Percentiles rank a stretch among this genome's conserved stretches.
phyloP scores from a whole-genome alignment of 2,329 filamentous ascomycete genomes.

The Nothomitra cinnamomea region DNA sequence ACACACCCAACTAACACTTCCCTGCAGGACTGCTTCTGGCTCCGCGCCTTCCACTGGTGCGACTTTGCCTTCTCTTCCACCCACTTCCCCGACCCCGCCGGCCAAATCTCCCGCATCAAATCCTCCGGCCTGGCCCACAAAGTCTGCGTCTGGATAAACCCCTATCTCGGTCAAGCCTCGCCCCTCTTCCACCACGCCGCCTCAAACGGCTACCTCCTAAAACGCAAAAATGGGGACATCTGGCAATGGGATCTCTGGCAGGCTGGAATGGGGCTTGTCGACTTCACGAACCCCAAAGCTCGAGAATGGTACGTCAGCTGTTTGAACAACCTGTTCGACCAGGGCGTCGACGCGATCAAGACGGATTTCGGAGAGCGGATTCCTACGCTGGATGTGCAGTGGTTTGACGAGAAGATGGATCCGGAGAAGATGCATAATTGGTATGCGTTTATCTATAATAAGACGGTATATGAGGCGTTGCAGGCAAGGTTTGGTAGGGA shows the following conservation, averaged over 20 bases:
- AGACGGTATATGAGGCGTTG: slow-evolving; percentile 48
- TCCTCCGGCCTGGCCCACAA: slow-evolving; percentile 37
- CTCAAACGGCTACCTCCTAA: slow-evolving; percentile 50
- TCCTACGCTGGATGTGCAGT: slow-evolving; percentile 46
- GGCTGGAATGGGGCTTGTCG: slow-evolving; percentile 56
- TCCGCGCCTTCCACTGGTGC: slow-evolving; percentile 59
- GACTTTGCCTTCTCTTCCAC: slow-evolving; percentile 55
- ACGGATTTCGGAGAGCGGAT: slow-evolving; percentile 63
- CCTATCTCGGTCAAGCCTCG: slow-evolving; percentile 54
- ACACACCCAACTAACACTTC: no score
- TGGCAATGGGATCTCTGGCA: slow-evolving; percentile 70
- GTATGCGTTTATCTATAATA: slow-evolving; percentile 59
- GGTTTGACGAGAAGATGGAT: slow-evolving; percentile 40
- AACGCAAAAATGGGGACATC: slow-evolving; percentile 49
- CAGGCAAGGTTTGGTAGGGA: slow-evolving; percentile 32
- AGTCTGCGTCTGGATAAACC: slow-evolving; percentile 62
- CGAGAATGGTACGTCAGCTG: slow-evolving; percentile 46
- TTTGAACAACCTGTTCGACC: slow-evolving; percentile 45
- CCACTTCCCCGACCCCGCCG: slow-evolving; percentile 50
- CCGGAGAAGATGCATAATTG: slow-evolving; percentile 58
- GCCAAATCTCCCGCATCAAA: slow-evolving; percentile 47
- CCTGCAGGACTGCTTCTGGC: slow-evolving; percentile 55
- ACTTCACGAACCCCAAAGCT: slow-evolving; percentile 57
- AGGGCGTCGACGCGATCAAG: slow-evolving; percentile 56
- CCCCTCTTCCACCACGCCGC: slow-evolving; percentile 47